Percentiles rank a stretch among this genome's conserved stretches.
phyloP scores from a whole-genome alignment of 2,329 filamentous ascomycete genomes.

The Talaromyces rugulosus region DNA sequence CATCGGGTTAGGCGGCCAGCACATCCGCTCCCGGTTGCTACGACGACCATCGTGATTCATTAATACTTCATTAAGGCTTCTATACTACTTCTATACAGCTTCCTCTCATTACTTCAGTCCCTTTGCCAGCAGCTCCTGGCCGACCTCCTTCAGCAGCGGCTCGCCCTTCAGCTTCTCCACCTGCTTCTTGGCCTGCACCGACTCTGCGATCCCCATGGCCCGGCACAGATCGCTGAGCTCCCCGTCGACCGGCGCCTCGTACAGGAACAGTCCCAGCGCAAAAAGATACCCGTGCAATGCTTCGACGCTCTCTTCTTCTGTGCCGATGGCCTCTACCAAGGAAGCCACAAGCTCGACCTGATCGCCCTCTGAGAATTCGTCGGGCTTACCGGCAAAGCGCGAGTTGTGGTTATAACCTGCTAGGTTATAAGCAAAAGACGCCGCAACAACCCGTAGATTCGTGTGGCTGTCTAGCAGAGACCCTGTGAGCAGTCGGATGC shows the following conservation, averaged over 20 bases:
- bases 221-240: constrained; percentile 76
- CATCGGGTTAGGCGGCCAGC: constrained; percentile 15
- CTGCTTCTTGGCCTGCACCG: constrained; percentile 53
- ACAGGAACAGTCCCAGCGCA: constrained; percentile 71
- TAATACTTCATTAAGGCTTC: not conserved
- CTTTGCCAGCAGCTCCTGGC: constrained; percentile 40
- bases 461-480: constrained; percentile 75
- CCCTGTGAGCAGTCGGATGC: constrained; percentile 68
- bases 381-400: constrained; percentile 54
- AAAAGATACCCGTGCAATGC: constrained; percentile 72
- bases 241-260: constrained; percentile 64
- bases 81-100: not conserved
- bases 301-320: constrained; percentile 55
- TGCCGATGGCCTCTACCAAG: constrained; percentile 67
- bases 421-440: constrained; percentile 80
- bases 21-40: constrained; percentile 6
- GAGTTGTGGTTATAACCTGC: constrained; percentile 65
- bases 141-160: constrained; percentile 52
- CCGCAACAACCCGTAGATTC: constrained; percentile 74
- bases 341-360: constrained; percentile 80
- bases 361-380: constrained; percentile 62
- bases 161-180: constrained; percentile 55
- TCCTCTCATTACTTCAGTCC: constrained; percentile 20
- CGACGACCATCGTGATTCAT: not conserved
- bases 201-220: constrained; percentile 68